These are phyloP conservation scores for Solanum appendiculatum DNA, from an alignment of 257 asterid species.

Conservation along the genomic window DNA sequence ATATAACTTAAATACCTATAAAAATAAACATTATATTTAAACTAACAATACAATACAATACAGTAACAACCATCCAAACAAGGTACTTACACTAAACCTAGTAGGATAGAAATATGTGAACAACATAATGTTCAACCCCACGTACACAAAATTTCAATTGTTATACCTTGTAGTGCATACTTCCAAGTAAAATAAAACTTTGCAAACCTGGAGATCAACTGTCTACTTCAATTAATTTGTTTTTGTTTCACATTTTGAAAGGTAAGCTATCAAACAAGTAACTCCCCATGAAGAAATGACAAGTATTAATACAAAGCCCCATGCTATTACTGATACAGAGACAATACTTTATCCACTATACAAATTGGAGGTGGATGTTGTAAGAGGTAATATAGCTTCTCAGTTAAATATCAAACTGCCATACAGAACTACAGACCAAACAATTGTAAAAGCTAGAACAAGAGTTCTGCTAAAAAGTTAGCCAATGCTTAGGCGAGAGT, in stretches of 20 bases:
- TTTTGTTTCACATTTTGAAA: background rate
- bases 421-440: conserved; percentile 19
- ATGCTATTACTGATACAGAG: conserved; percentile 17
- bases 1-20: too few species aligned
- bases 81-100: too few species aligned
- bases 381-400: conserved; percentile 27
- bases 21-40: too few species aligned
- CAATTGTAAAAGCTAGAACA: conserved; percentile 8
- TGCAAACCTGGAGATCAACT: background rate
- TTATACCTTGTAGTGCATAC: background rate
- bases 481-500: conserved; percentile 76
- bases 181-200: background rate
- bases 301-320: background rate
- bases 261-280: background rate
- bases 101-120: too few species aligned
- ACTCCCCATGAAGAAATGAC: background rate
- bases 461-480: conserved; percentile 18
- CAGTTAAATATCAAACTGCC: conserved; percentile 23
- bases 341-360: conserved; percentile 32
- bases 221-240: background rate
- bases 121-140: too few species aligned
- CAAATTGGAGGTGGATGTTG: conserved; percentile 34
- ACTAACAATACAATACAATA: too few species aligned
- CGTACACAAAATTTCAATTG: background rate
- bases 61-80: too few species aligned